phyloP scores from a whole-genome alignment of 257 asterid species.

The Lycium barbarum region DNA sequence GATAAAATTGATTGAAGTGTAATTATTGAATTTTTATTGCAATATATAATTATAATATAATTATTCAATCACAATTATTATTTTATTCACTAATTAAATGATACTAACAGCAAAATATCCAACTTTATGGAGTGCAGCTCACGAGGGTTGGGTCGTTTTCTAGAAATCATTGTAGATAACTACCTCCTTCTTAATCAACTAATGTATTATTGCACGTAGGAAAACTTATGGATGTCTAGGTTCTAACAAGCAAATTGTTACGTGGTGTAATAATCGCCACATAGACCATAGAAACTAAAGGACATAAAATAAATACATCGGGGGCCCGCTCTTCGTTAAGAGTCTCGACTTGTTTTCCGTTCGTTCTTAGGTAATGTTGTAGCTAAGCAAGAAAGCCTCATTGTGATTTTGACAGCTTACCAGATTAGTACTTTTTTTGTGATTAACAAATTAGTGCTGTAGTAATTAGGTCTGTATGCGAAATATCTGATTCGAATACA shows the following conservation, averaged over 20 bases:
- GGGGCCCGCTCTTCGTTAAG: no score
- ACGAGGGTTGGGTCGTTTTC: background rate
- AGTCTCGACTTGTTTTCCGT: no score
- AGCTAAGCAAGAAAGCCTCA: background rate
- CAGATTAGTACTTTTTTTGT: background rate
- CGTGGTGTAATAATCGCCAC: background rate
- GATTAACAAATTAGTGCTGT: no score
- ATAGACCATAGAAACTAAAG: background rate
- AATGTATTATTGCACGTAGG: background rate
- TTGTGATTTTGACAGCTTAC: background rate
- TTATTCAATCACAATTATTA: no score
- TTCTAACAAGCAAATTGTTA: background rate
- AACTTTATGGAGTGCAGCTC: background rate
- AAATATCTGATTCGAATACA: background rate
- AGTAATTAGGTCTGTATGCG: background rate
- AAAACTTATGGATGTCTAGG: background rate
- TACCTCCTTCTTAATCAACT: background rate
- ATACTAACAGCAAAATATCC: background rate
- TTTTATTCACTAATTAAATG: no score
- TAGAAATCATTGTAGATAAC: background rate
- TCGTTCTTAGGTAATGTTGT: no score
- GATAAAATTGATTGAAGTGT: no score
- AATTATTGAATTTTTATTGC: no score
- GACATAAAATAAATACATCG: background rate
- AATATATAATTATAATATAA: no score